Percentiles rank a stretch among this genome's conserved stretches.
These are phyloP conservation scores for Viola pubescens DNA, from an alignment of 441 rosid genomes.

Conservation along the genomic window DNA sequence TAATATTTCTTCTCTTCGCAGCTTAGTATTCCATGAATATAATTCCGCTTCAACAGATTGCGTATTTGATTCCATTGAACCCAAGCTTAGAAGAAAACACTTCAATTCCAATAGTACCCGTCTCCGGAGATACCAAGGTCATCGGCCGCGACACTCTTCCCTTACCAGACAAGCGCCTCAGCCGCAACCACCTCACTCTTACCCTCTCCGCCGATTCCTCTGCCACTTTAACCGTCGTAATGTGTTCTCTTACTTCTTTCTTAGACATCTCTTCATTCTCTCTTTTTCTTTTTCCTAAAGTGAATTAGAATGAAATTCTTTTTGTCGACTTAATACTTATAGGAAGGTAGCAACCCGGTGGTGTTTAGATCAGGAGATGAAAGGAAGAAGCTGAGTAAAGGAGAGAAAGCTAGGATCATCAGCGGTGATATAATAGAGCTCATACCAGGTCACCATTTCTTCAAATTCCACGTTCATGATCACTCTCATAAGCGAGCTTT, in stretches of 20 bases:
- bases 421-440: constrained; percentile 69
- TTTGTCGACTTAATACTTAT: constrained; percentile 1
- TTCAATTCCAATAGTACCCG: constrained; percentile 42
- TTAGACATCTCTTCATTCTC: not conserved
- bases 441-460: constrained; percentile 76
- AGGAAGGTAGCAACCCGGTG: constrained; percentile 87
- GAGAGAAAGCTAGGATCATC: constrained; percentile 34
- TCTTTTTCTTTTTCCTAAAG: not conserved
- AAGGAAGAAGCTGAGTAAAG: constrained; percentile 47
- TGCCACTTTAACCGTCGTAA: constrained; percentile 50
- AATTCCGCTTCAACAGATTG: constrained; percentile 25
- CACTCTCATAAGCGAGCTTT: constrained; percentile 26
- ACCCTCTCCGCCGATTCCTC: constrained; percentile 36
- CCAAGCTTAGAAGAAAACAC: constrained; percentile 43
- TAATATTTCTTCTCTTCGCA: constrained; percentile 7
- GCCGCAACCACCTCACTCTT: constrained; percentile 77
- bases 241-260: not conserved
- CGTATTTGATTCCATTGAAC: constrained; percentile 51
- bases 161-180: constrained; percentile 63
- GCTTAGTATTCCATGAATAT: no score
- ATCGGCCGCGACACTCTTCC: constrained; percentile 61
- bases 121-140: constrained; percentile 48
- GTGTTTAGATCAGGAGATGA: constrained; percentile 47
- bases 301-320: not conserved
- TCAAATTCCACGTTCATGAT: constrained; percentile 29